Base-by-base conservation (phyloP, 148 eudicot genomes). In the Rhododendron kiyosumense region DNA sequence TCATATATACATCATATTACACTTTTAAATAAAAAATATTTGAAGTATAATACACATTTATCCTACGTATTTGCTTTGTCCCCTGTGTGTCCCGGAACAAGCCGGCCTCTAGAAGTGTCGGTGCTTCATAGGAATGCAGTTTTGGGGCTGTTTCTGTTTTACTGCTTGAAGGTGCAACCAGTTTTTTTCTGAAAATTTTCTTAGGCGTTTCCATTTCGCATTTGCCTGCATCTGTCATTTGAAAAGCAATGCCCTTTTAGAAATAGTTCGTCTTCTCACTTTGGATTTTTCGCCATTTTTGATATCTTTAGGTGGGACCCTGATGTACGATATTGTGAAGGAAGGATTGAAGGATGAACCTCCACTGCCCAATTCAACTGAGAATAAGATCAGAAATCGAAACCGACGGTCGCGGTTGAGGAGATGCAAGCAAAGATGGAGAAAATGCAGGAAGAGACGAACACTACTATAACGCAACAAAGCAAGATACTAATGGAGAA, bases 401-500 rank as follows among this genome's bases (percentile, higher is more conserved):
- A 85, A 78, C 46, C 24, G 54, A 43, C 81, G 14, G 6, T 86
- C 6, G 81, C 38, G 46, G 69, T 88, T 86, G 89, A 85, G 83
- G 90, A 89, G 86, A 78, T 89, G 87, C 89, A 81, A 79, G 90
- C 90, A 71, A 85, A 52, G 51, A 85, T 89, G 90, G 90, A 85
- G 85, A 88, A 87, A 87, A 78, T 88, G 89, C 69, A 83, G 82
- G 88, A 88, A 52, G 88, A 87, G 36, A 34, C 2, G 87, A 74
- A 88, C 59, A 38, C 52, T 26, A 38, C 52, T 26, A 18, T 73
- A 52, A 81, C 69, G 80, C 88, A 80, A 17, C 87, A 85, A 85
- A 87, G 73, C 86, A 22, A 20, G 49, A 48, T 69, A 63, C 49
- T 85, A 13, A 81, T 77, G 48, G 65, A 51, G 38, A 71, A 38